Evolutionary conservation across 2,329 filamentous ascomycete genomes (phyloP).

Genomic region (Fusarium pininemorale): DNA sequence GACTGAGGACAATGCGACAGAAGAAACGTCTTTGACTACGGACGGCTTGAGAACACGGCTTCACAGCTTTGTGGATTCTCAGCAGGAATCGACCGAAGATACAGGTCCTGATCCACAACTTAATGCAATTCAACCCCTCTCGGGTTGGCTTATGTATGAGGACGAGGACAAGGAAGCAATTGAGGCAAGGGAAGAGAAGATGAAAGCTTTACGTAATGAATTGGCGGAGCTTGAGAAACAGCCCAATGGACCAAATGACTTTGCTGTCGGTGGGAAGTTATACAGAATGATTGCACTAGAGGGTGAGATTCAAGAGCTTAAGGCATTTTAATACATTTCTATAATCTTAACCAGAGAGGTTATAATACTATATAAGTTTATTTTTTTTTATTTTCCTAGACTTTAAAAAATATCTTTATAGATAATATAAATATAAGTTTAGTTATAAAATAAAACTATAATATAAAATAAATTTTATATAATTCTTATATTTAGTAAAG

Average conservation of each 20-base stretch:
- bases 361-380: no score
- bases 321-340: not conserved
- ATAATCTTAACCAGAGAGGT: no score
- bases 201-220: not conserved
- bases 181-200: not conserved
- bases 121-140: not conserved
- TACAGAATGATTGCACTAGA: not conserved
- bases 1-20: fast-evolving
- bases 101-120: not conserved
- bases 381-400: no score
- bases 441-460: no score
- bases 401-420: no score
- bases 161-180: not conserved
- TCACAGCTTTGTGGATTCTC: fast-evolving
- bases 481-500: no score
- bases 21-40: not conserved
- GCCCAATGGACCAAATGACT: not conserved
- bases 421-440: no score
- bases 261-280: not conserved
- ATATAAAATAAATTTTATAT: no score
- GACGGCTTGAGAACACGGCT: not conserved
- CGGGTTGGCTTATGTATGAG: not conserved
- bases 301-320: not conserved
- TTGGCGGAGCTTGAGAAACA: not conserved
- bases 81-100: not conserved